Evolutionary conservation across 1,284 basidiomycete genomes (phyloP).

Genomic region (Marasmius tenuissimus): DNA sequence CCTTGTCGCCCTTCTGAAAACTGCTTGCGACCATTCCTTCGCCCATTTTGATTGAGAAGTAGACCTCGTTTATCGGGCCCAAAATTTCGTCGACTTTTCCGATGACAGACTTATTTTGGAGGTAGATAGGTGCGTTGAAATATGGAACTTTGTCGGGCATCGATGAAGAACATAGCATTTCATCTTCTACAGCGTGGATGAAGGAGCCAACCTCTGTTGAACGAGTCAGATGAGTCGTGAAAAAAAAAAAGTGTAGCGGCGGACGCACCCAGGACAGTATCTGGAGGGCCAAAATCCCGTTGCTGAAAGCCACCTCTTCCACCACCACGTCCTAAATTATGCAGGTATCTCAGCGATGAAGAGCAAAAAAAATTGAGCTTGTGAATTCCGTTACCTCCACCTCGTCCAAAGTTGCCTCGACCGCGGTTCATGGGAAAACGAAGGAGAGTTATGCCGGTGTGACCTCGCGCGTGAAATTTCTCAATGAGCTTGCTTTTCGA

Average conservation of each 20-base stretch:
- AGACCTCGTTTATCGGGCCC: slow-evolving; percentile 98
- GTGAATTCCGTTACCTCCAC: slow-evolving; percentile 31
- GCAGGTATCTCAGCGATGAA: slow-evolving; percentile 1
- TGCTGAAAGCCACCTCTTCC: slow-evolving; percentile 71
- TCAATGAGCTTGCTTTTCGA: slow-evolving; percentile 30
- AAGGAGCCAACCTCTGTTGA: slow-evolving; percentile 82
- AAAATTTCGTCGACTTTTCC: slow-evolving; percentile 97
- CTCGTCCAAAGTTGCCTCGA: slow-evolving; percentile 43
- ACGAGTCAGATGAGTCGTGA: slow-evolving; percentile 5
- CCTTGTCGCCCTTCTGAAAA: slow-evolving; percentile 98
- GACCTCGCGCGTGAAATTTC: slow-evolving; percentile 1
- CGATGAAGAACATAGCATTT: slow-evolving; percentile 93
- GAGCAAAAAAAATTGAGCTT: slow-evolving; percentile 5
- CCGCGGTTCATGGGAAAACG: slow-evolving; percentile 46
- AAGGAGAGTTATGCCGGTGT: not conserved
- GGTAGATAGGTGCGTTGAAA: slow-evolving; percentile 99
- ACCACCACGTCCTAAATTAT: slow-evolving; percentile 44
- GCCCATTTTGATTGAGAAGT: slow-evolving; percentile 97
- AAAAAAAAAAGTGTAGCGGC: not conserved
- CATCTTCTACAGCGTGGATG: slow-evolving; percentile 94
- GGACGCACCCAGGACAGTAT: slow-evolving; percentile 73
- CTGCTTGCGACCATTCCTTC: slow-evolving; percentile 94
- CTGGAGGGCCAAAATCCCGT: slow-evolving; percentile 81
- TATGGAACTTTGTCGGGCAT: slow-evolving; percentile 93
- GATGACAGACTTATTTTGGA: slow-evolving; percentile 95